Evolutionary conservation across 805 yeast genomes (phyloP).

Genomic region (Starmerella geochares): DNA sequence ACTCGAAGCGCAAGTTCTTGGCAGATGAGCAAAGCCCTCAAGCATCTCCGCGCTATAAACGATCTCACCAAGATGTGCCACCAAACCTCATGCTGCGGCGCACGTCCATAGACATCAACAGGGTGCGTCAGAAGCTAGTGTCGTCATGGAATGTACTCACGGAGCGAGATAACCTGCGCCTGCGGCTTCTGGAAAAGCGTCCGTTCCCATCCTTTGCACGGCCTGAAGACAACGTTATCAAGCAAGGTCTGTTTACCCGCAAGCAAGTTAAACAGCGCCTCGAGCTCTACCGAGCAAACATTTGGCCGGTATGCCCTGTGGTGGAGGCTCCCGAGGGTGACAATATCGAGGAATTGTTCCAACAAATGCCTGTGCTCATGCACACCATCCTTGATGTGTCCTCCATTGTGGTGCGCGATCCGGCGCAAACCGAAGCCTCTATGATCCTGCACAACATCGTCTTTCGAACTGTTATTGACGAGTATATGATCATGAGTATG

Average conservation of each 20-base stretch:
- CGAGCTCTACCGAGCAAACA: slow-evolving; percentile 38
- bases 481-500: slow-evolving; percentile 57
- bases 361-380: slow-evolving; percentile 50
- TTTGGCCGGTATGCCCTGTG: slow-evolving; percentile 47
- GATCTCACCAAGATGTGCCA: neutral
- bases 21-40: neutral
- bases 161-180: slow-evolving; percentile 44
- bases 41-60: neutral
- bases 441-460: slow-evolving; percentile 28
- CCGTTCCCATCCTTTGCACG: slow-evolving; percentile 18
- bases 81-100: slow-evolving; percentile 2
- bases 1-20: neutral
- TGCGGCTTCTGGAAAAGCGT: slow-evolving; percentile 33
- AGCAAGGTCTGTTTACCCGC: slow-evolving; percentile 45
- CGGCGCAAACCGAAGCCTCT: slow-evolving; percentile 27
- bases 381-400: slow-evolving; percentile 55
- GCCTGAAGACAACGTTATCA: slow-evolving; percentile 35
- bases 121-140: slow-evolving; percentile 24
- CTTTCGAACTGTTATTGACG: slow-evolving; percentile 34
- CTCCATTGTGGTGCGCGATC: slow-evolving; percentile 33
- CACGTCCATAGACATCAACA: slow-evolving; percentile 7
- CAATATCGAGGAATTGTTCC: slow-evolving; percentile 41
- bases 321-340: slow-evolving; percentile 41
- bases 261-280: slow-evolving; percentile 53
- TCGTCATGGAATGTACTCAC: slow-evolving; percentile 24